These are phyloP conservation scores for Haematococcus lacustris DNA, from an alignment of 139 green algal genomes.

Conservation along the genomic window DNA sequence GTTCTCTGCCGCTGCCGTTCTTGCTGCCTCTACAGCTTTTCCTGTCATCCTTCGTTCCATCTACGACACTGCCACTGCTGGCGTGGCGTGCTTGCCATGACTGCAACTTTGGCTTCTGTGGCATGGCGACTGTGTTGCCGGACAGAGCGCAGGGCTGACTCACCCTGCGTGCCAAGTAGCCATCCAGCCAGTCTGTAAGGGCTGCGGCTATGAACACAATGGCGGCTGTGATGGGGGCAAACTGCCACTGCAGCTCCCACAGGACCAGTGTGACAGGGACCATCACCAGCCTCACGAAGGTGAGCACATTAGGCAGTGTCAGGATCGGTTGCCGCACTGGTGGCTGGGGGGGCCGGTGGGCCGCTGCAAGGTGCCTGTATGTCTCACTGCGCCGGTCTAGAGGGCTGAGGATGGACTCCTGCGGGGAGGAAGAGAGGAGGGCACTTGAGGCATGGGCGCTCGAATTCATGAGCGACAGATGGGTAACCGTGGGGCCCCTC, in stretches of 20 bases:
- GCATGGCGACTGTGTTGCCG: background rate
- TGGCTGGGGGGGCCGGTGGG: background rate
- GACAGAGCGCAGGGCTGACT: conserved; percentile 10
- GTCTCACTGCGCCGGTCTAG: background rate
- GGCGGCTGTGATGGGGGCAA: conserved; percentile 11
- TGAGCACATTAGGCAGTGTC: background rate
- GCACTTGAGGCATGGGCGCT: too few species aligned
- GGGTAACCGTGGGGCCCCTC: too few species aligned
- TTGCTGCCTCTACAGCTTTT: too few species aligned
- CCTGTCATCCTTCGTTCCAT: too few species aligned
- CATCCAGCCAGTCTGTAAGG: conserved; percentile 91
- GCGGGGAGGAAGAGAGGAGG: too few species aligned
- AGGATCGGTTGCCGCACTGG: background rate
- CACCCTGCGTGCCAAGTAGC: conserved; percentile 75
- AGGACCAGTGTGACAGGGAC: conserved; percentile 57
- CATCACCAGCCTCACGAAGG: conserved; percentile 12
- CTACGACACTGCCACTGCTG: too few species aligned
- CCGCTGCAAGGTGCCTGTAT: background rate
- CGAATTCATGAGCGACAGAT: too few species aligned
- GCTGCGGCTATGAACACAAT: conserved; percentile 73
- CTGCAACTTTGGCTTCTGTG: background rate
- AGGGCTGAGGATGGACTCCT: background rate
- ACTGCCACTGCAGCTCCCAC: conserved; percentile 36
- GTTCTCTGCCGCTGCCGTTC: too few species aligned
- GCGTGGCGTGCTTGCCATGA: background rate